Percentiles rank a stretch among this genome's conserved stretches.
These are phyloP conservation scores for Neonectria coccinea DNA, from an alignment of 2,329 filamentous ascomycete genomes.

Conservation along the genomic window DNA sequence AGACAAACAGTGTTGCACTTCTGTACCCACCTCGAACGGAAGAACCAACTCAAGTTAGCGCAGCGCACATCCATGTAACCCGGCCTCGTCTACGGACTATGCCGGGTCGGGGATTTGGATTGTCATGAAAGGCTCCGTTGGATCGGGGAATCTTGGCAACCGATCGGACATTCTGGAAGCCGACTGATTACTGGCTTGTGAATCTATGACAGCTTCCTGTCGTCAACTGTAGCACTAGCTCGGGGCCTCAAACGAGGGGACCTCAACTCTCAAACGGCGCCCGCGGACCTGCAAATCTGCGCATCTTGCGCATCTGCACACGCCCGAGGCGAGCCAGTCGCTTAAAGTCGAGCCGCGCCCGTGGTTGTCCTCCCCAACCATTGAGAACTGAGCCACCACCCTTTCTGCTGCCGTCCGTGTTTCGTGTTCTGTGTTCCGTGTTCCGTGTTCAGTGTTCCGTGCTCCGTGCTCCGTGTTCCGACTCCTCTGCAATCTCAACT, in stretches of 20 bases:
- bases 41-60: conserved; percentile 19
- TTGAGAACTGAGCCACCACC: conserved; percentile 18
- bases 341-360: conserved; percentile 37
- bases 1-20: background rate
- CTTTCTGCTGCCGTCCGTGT: conserved; percentile 29
- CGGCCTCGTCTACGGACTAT: background rate
- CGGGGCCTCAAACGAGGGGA: conserved; percentile 7
- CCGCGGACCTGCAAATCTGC: conserved; percentile 23
- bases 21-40: conserved; percentile 17
- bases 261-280: conserved; percentile 34
- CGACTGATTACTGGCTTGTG: background rate
- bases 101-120: conserved; percentile 33
- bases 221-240: background rate
- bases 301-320: conserved; percentile 9
- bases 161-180: conserved; percentile 23
- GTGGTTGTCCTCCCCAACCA: conserved; percentile 26
- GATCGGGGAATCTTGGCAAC: conserved; percentile 39
- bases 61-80: background rate
- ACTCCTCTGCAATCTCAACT: conserved; percentile 1
- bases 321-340: conserved; percentile 38
- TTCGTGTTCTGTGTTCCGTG: conserved; percentile 18
- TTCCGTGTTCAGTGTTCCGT: conserved; percentile 23
- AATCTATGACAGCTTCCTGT: background rate
- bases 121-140: conserved; percentile 35
- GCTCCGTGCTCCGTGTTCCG: background rate